Base-by-base conservation (phyloP, 2,329 filamentous ascomycete species). In the Aspergillus hiratsukae region DNA sequence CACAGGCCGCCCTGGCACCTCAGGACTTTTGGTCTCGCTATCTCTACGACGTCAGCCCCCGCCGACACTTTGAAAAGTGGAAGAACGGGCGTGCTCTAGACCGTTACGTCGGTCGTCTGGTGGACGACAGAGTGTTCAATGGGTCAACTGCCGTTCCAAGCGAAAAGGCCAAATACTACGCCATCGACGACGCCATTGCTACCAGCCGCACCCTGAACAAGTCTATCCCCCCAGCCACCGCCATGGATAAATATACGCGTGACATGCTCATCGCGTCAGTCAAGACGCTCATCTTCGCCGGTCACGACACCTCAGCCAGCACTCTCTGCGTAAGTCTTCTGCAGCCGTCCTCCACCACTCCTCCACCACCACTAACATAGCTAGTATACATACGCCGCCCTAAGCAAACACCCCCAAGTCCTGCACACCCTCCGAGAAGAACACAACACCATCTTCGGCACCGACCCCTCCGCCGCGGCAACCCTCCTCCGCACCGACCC, bases 371-470 rank as follows among this genome's bases (percentile, higher is more conserved):
- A 35, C 31, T 35, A 35, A 35, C 31, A 17, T 3, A 7, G 14
- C 2, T 14, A 35, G 57, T 63, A 43, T 77, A 75, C 57, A 66
- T 68, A 14, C 70, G 71, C 54, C 71, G 76, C 60, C 69, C 72
- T 79, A 1, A 65, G 66, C 23, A 65, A 70, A 40, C 55, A 75
- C 49, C 74, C 75, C 0, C 59, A 66, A 1, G 59, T 64, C 40
- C 66, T 76, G 5, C 62, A 62, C 1, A 69, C 66, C 2, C 67
- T 81, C 21, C 73, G 76, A 19, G 63, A 71, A 28, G 83, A 86
- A 65, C 82, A 83, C 63, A 78, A 82, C 56, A 68, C 68, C 2
- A 70, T 85, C 17, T 79, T 86, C 37, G 78, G 80, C 10, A 55
- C 73, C 0, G 73, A 80, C 40, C 64, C 71, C 3, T 61, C 71